Evolutionary conservation across 352 stramenopile species (phyloP).

Genomic region (Phytophthora pistaciae): DNA sequence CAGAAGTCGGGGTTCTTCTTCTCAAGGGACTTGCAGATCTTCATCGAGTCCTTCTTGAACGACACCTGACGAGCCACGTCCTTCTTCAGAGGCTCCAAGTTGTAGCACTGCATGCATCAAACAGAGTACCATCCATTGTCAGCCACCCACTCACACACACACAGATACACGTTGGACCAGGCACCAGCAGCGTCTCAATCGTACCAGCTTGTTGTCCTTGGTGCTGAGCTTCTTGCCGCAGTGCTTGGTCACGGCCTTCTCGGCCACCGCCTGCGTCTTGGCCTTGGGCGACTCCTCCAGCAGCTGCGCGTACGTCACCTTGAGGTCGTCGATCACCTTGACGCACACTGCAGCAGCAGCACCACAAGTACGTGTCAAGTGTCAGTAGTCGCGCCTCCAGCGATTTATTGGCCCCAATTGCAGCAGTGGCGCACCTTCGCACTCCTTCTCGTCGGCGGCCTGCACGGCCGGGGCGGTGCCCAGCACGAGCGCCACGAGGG

Average conservation of each 20-base stretch:
- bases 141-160: not conserved
- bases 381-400: conserved; percentile 3
- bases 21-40: conserved; percentile 95
- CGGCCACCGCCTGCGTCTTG: conserved; percentile 79
- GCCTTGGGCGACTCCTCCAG: conserved; percentile 77
- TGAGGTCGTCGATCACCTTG: conserved; percentile 92
- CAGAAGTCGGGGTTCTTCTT: conserved; percentile 97
- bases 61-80: conserved; percentile 93
- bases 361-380: not conserved
- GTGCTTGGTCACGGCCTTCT: conserved; percentile 88
- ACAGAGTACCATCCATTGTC: not conserved
- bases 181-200: conserved; percentile 5
- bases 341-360: conserved; percentile 82
- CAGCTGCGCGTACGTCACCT: conserved; percentile 73
- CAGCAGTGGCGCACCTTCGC: conserved; percentile 79
- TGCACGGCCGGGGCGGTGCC: conserved; percentile 35
- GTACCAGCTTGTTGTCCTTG: conserved; percentile 94
- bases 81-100: conserved; percentile 94
- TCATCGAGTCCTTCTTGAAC: conserved; percentile 93
- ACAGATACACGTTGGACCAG: not conserved
- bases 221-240: conserved; percentile 85
- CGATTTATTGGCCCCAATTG: conserved; percentile 1
- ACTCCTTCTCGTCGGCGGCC: conserved; percentile 82
- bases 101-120: conserved; percentile 88
- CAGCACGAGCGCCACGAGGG: conserved; percentile 73